phyloP scores from a whole-genome alignment of 306 rosid species.

The Lathyrus tuberosus region DNA sequence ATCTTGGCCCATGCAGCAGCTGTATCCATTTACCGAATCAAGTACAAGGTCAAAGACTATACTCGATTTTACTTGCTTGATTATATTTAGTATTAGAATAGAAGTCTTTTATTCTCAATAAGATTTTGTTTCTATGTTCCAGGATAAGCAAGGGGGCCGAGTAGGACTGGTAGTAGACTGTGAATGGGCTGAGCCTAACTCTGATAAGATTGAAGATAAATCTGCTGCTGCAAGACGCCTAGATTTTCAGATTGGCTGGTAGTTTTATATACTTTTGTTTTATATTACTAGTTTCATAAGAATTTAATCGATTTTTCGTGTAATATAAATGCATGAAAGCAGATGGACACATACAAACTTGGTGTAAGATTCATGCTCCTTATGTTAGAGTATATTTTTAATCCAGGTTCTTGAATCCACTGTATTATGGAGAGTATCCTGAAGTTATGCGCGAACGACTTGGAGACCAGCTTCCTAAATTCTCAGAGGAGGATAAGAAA shows the following conservation, averaged over 20 bases:
- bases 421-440: conserved; percentile 84
- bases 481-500: conserved; percentile 76
- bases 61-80: conserved; percentile 6
- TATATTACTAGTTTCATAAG: not conserved
- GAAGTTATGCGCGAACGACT: conserved; percentile 69
- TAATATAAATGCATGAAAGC: not conserved
- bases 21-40: conserved; percentile 67
- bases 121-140: conserved; percentile 29
- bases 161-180: conserved; percentile 77
- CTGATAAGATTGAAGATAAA: conserved; percentile 71
- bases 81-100: not conserved
- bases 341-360: not conserved
- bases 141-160: conserved; percentile 87
- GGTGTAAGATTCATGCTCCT: conserved; percentile 27
- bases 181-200: conserved; percentile 95
- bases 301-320: conserved; percentile 16
- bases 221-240: conserved; percentile 82
- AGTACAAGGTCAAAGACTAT: conserved; percentile 65
- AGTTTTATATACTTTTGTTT: conserved; percentile 23
- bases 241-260: conserved; percentile 97
- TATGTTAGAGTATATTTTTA: conserved; percentile 26
- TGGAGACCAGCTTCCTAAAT: conserved; percentile 84
- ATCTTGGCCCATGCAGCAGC: conserved; percentile 91
- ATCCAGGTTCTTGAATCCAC: conserved; percentile 77
- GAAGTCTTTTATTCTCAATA: conserved; percentile 3